A percentile compares a stretch with the other conserved stretches of the same genome.
Evolutionary conservation across 2,329 filamentous ascomycete genomes (phyloP).

Genomic region (Sphaerulina vaccinii): DNA sequence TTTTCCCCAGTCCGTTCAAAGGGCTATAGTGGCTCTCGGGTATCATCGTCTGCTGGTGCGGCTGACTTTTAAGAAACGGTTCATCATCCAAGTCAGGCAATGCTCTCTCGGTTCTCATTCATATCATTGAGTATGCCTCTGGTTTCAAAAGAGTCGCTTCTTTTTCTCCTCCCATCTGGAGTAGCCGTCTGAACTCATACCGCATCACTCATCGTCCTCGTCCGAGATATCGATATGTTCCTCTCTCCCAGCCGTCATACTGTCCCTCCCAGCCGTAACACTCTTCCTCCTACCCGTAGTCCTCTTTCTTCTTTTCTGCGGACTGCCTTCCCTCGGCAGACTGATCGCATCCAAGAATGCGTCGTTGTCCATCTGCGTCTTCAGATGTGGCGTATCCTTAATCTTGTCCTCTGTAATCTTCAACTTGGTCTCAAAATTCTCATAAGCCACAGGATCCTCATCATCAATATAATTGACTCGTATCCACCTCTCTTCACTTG

Average conservation of each 20-base stretch:
- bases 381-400: constrained; percentile 46
- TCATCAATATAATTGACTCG: constrained; percentile 78
- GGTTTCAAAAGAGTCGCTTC: too few relatives aligned
- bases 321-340: constrained; percentile 46
- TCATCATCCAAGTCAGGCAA: too few relatives aligned
- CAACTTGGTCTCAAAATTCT: constrained; percentile 71
- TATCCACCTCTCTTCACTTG: constrained; percentile 81
- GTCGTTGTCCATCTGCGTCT: constrained; percentile 56
- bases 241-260: not conserved
- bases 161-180: too few relatives aligned
- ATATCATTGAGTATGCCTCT: too few relatives aligned
- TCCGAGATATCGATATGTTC: constrained; percentile 29
- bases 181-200: too few relatives aligned
- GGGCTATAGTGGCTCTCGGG: too few relatives aligned
- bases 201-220: constrained; percentile 25
- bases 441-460: constrained; percentile 72
- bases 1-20: too few relatives aligned
- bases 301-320: constrained; percentile 41
- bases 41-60: too few relatives aligned
- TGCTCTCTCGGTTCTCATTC: too few relatives aligned
- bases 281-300: constrained; percentile 25
- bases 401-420: constrained; percentile 53
- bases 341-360: constrained; percentile 65
- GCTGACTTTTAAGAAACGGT: too few relatives aligned
- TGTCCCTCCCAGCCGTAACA: not conserved